Evolutionary conservation across 768 basidiomycete species (phyloP).

Genomic region (Erythrobasidium yunnanense): DNA sequence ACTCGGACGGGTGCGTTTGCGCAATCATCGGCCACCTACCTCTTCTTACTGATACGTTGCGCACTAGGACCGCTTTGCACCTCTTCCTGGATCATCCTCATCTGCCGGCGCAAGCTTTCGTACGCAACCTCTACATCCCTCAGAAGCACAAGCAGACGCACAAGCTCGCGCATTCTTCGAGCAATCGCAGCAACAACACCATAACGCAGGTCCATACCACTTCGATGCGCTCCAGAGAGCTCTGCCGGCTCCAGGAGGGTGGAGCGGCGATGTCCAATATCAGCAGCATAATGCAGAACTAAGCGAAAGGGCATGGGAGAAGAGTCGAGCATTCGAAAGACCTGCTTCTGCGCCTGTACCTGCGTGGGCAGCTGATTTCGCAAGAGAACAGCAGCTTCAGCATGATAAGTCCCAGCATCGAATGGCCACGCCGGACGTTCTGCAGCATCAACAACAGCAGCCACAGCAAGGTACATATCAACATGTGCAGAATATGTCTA

Average conservation of each 20-base stretch:
- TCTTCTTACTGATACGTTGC: constrained; percentile 39
- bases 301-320: constrained; percentile 12
- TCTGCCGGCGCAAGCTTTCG: constrained; percentile 43
- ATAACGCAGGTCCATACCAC: background rate
- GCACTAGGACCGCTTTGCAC: constrained; percentile 53
- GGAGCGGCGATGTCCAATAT: too few relatives aligned
- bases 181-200: constrained; percentile 7
- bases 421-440: background rate
- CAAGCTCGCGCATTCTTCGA: constrained; percentile 15
- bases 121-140: constrained; percentile 38
- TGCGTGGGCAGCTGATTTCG: constrained; percentile 35
- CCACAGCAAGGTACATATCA: background rate
- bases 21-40: constrained; percentile 54
- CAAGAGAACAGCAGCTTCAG: constrained; percentile 11
- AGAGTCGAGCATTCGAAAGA: background rate
- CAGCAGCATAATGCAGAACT: background rate
- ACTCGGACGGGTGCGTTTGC: constrained; percentile 12
- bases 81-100: constrained; percentile 54
- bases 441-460: background rate
- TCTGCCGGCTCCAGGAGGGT: constrained; percentile 11
- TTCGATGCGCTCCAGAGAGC: background rate
- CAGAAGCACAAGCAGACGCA: background rate
- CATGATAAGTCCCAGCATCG: background rate
- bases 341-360: constrained; percentile 3
- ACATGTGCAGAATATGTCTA: background rate